Evolutionary conservation across 352 stramenopile species (phyloP), one percentile per base, ranked within the genome.

Genomic region (Globisporangium alternatum): DNA sequence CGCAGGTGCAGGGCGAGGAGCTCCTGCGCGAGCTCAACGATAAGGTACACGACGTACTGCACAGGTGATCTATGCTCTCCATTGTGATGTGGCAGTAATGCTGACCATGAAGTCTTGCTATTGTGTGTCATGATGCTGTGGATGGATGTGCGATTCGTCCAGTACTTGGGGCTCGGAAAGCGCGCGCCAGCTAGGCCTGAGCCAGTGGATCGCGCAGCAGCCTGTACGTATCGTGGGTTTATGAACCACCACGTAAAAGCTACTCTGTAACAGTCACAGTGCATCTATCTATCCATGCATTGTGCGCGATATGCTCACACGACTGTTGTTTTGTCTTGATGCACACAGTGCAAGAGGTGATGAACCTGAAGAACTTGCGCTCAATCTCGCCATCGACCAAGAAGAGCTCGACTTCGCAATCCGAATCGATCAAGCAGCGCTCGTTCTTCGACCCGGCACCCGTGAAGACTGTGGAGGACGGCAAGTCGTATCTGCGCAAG

Each of bases 371-470:
- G 61, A 80, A 72, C 2, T 62, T 93, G 62, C 74, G 74, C 55
- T 71, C 71, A 10, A 70, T 83, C n/a, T 78, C 85, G 35, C 77
- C 74, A 3, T 53, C 60, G 15, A 73, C 80, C 51, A 87, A 83
- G 56, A 62, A 69, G n/a, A 55, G 72, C 56, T 61, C 59, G 31
- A 45, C 21, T 51, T 28, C 58, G n/a, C 3, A 28, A 12, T 37
- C 64, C 5, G 43, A 39, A 12, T 39, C 57, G 2, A 33, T 58
- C 13, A 47, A 60, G 17, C 62, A 80, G 54, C 79, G 80, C n/a
- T 91, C 82, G 57, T 93, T 93, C 72, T 93, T 93, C 25, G 84
- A 93, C 39, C 63, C 69, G 25, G 67, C 79, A 60, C 67, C 80
- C 0, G 78, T 90, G 56, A 83, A 76, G 57, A 90, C 82, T 0